Evolutionary conservation across 1,284 basidiomycete genomes (phyloP), one percentile per base, ranked within the genome.

Genomic region (Marasmius sp.): DNA sequence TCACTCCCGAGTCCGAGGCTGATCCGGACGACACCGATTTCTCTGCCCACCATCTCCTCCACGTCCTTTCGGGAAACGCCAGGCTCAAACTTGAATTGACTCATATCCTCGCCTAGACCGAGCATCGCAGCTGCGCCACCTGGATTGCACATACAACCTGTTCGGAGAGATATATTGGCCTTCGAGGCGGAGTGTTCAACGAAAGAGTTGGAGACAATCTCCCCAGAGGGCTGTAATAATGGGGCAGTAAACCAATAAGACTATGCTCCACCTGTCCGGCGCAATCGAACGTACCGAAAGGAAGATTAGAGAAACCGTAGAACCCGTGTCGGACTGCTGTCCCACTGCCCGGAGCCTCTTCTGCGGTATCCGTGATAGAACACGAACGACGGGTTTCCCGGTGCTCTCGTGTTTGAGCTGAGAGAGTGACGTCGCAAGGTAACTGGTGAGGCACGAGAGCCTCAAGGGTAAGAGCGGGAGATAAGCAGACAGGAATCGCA

Each of bases 61-160:
- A 92, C 85, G 39, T 86, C 85, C 48, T 76, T 75, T 53, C 88
- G 79, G 4, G 84, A 88, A 36, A 85, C 81, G 6, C 87, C 86
- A 1, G 79, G 75, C 27, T 27, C 27, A 27, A 27, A 27, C 62
- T 81, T 83, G 0, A 92, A 77, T 12, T 72, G 73, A 16, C 78
- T 75, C 89, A 93, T 92, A 62, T 86, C 80, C 16, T 81, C 78
- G 61, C 85, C 75, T 36, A 92, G 81, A 0, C 86, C 88, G 3
- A 92, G 80, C 6, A 92, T 76, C 2, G 86, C 82, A 0, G 89
- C 85, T 0, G 90, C 88, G 12, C 86, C 91, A 7, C 92, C 92
- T 5, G 92, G 89, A 65, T 93, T 93, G 69, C 92, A 94, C 82
- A 94, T 88, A 70, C 92, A 93, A 0, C 92, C 92, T 1, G 91